Percentiles rank a stretch among this genome's conserved stretches.
These are phyloP conservation scores for Amoeboaphelidium protococcarum DNA, from an alignment of 371 early-diverging fungal species.

Conservation along the genomic window DNA sequence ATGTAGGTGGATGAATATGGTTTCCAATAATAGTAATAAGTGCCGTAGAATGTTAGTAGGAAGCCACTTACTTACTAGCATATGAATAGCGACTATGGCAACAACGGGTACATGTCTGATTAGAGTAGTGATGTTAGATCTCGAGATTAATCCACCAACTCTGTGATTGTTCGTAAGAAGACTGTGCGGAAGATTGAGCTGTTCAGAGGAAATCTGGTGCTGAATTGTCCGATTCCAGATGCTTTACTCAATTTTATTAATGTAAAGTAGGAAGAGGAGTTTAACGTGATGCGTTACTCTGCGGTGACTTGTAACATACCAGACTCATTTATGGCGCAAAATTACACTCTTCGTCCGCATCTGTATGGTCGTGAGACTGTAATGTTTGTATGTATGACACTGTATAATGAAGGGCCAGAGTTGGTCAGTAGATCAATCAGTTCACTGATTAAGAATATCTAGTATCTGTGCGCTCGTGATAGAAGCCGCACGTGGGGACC, in stretches of 20 bases:
- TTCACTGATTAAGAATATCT: slow-evolving; percentile 53
- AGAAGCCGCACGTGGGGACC: slow-evolving; percentile 52
- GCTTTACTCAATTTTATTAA: slow-evolving; percentile 12
- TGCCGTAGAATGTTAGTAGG: too few species aligned
- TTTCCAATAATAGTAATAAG: too few species aligned
- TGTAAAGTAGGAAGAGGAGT: background rate
- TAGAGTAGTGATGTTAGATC: too few species aligned
- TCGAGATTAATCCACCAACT: too few species aligned
- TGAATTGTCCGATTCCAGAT: slow-evolving; percentile 35
- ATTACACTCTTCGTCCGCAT: slow-evolving; percentile 51
- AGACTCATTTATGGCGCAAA: slow-evolving; percentile 36
- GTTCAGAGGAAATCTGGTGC: slow-evolving; percentile 34
- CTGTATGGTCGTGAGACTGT: slow-evolving; percentile 51
- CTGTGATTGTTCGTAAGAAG: too few species aligned
- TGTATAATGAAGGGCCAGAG: slow-evolving; percentile 55
- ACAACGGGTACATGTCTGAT: too few species aligned
- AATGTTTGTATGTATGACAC: slow-evolving; percentile 39
- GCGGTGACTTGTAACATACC: slow-evolving; percentile 62
- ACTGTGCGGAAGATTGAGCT: slow-evolving; percentile 22
- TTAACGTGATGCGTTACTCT: slow-evolving; percentile 15
- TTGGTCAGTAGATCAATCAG: slow-evolving; percentile 57
- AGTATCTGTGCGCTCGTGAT: slow-evolving; percentile 42
- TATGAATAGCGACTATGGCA: too few species aligned
- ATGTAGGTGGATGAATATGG: too few species aligned
- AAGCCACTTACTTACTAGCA: too few species aligned